A percentile compares a stretch with the other conserved stretches of the same genome.
Conservation (phyloP, 768 basidiomycete species). For the Tricholoma furcatifolium region DNA sequence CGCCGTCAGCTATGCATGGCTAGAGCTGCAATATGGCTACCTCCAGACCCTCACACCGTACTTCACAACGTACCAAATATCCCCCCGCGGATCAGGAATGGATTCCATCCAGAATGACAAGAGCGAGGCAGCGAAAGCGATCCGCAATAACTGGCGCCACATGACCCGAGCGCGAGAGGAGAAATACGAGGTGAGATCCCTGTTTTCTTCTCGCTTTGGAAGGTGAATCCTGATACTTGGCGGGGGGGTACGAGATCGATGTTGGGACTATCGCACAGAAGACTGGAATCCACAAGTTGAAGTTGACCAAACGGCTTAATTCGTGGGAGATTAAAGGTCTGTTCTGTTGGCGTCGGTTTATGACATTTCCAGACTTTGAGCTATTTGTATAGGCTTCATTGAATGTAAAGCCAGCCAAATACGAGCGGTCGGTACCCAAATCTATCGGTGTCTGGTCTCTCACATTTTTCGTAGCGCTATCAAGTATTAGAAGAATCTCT, state of each 20-base stretch:
- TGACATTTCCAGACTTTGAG: neutral
- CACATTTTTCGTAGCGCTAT: slow-evolving; percentile 14
- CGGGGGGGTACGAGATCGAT: slow-evolving; percentile 6
- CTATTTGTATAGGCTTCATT: slow-evolving; percentile 6
- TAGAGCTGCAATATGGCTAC: slow-evolving; percentile 45
- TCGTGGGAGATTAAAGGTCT: slow-evolving; percentile 14
- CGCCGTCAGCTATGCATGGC: slow-evolving; percentile 41
- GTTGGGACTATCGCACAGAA: slow-evolving; percentile 3
- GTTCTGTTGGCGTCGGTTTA: neutral
- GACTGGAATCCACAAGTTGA: slow-evolving; percentile 8
- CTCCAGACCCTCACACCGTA: slow-evolving; percentile 47
- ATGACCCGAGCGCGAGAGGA: neutral
- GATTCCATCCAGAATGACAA: slow-evolving; percentile 28
- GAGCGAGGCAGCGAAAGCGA: slow-evolving; percentile 24
- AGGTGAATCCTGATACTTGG: neutral
- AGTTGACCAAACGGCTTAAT: slow-evolving; percentile 11
- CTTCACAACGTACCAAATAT: slow-evolving; percentile 41
- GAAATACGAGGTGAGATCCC: slow-evolving; percentile 12
- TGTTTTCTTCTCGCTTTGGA: neutral
- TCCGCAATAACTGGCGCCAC: slow-evolving; percentile 8
- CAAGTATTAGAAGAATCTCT: slow-evolving; percentile 6
- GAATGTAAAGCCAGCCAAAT: slow-evolving; percentile 14
- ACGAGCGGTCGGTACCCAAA: slow-evolving; percentile 10
- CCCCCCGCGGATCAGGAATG: slow-evolving; percentile 25
- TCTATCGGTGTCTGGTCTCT: too few relatives aligned